Conservation (phyloP, 495 filamentous ascomycete genomes). For the Apiosordaria backusii region DNA sequence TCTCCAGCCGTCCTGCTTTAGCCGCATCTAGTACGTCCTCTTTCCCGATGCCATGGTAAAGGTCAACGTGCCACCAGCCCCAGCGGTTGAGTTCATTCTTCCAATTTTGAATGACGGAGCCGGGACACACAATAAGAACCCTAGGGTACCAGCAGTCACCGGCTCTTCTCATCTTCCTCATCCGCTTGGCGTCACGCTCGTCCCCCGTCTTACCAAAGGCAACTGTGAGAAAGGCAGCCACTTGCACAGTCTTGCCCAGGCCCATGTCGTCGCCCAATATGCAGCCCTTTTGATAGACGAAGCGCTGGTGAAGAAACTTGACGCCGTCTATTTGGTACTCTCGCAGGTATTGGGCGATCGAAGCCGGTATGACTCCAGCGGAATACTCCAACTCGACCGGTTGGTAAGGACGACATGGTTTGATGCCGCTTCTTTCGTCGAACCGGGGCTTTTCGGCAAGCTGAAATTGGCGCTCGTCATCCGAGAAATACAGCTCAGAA, state of each 20-base stretch:
- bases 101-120: constrained; percentile 88
- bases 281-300: constrained; percentile 88
- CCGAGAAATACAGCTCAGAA: constrained; percentile 80
- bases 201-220: constrained; percentile 95
- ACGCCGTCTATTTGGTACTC: constrained; percentile 88
- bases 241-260: constrained; percentile 93
- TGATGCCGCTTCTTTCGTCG: constrained; percentile 47
- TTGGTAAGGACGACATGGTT: constrained; percentile 62
- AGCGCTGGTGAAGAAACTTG: constrained; percentile 80
- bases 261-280: constrained; percentile 97
- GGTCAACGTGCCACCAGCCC: constrained; percentile 92
- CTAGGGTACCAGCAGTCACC: constrained; percentile 76
- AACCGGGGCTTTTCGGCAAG: constrained; percentile 70
- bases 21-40: constrained; percentile 71
- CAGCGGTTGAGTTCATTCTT: constrained; percentile 76
- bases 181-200: constrained; percentile 79
- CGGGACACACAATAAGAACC: constrained; percentile 83
- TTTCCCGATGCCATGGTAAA: constrained; percentile 74
- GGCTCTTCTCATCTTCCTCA: constrained; percentile 78
- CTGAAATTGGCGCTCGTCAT: constrained; percentile 64
- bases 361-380: constrained; percentile 79
- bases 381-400: constrained; percentile 74
- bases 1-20: constrained; percentile 69
- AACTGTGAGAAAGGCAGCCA: constrained; percentile 88
- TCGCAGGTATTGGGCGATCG: constrained; percentile 88